Evolutionary conservation across 2,329 filamentous ascomycete species (phyloP).

Genomic region (Gremmenia infestans): DNA sequence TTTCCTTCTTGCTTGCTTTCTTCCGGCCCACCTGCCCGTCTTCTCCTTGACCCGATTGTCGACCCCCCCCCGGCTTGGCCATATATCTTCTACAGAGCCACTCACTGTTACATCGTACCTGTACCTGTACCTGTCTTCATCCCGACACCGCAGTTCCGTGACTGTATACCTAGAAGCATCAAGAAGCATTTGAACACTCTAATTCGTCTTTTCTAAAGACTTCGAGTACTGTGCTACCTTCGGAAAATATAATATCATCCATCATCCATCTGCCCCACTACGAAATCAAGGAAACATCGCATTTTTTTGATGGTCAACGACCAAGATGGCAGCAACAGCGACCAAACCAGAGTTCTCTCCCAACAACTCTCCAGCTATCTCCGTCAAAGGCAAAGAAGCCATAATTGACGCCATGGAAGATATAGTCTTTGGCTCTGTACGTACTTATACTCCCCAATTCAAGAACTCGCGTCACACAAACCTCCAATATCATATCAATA

Average conservation of each 20-base stretch:
- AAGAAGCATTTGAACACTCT: not conserved
- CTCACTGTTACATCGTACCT: not conserved
- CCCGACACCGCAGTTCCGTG: not conserved
- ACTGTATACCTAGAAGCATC: not conserved
- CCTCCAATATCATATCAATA: too few relatives aligned
- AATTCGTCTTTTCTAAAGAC: too few relatives aligned
- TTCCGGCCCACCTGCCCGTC: not conserved
- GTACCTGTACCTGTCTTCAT: not conserved
- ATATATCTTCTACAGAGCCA: not conserved
- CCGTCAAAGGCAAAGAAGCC: conserved; percentile 22
- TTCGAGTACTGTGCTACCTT: not conserved
- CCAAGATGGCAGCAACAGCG: conserved; percentile 23
- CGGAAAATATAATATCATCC: not conserved
- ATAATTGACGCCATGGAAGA: conserved; percentile 68
- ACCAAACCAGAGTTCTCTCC: conserved; percentile 18
- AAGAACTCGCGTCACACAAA: too few relatives aligned
- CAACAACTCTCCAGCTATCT: conserved; percentile 5
- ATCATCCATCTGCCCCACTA: not conserved
- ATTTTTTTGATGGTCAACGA: not conserved
- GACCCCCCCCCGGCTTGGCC: not conserved
- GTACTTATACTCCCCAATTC: conserved; percentile 27
- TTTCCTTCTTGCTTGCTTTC: conserved; percentile 5
- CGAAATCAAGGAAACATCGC: not conserved
- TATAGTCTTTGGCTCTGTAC: conserved; percentile 79
- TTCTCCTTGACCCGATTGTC: not conserved